phyloP scores from a whole-genome alignment of 129 eudicot species.

The Kitagawia praeruptora region DNA sequence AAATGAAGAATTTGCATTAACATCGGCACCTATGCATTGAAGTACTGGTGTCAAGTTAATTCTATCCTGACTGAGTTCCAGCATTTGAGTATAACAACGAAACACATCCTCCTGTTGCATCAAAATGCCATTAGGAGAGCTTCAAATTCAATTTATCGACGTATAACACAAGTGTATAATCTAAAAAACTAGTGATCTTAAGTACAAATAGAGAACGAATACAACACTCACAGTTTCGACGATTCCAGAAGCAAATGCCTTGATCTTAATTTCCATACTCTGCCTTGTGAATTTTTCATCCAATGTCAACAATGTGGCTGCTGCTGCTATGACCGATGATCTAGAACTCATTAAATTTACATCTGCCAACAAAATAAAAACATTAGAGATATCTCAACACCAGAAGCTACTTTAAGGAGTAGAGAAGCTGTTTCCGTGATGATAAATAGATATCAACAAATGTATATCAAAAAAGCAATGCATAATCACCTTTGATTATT shows the following conservation, averaged over 20 bases:
- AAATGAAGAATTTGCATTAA: slow-evolving; percentile 6
- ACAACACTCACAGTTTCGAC: slow-evolving; percentile 38
- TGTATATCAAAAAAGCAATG: neutral
- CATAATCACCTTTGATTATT: slow-evolving; percentile 25
- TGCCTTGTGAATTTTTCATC: slow-evolving; percentile 43
- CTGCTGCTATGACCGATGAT: slow-evolving; percentile 47
- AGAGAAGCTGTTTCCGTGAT: neutral
- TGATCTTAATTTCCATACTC: slow-evolving; percentile 36
- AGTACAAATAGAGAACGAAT: neutral
- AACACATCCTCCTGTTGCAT: slow-evolving; percentile 36
- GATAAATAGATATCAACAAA: neutral
- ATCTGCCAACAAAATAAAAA: slow-evolving; percentile 29
- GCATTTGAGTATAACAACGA: slow-evolving; percentile 32
- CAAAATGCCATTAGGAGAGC: neutral
- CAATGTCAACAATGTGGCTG: slow-evolving; percentile 48
- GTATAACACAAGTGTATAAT: neutral
- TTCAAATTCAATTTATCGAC: neutral
- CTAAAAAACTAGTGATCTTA: neutral
- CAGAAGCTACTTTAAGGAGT: neutral
- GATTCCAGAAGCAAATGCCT: slow-evolving; percentile 18
- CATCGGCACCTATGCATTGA: neutral
- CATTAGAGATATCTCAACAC: neutral
- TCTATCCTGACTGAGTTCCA: slow-evolving; percentile 21
- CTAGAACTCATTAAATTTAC: slow-evolving; percentile 21
- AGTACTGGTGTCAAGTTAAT: slow-evolving; percentile 10